Evolutionary conservation across 2,329 filamentous ascomycete species (phyloP), one percentile per base, ranked within the genome.

Genomic region (Huntiella abstrusa): DNA sequence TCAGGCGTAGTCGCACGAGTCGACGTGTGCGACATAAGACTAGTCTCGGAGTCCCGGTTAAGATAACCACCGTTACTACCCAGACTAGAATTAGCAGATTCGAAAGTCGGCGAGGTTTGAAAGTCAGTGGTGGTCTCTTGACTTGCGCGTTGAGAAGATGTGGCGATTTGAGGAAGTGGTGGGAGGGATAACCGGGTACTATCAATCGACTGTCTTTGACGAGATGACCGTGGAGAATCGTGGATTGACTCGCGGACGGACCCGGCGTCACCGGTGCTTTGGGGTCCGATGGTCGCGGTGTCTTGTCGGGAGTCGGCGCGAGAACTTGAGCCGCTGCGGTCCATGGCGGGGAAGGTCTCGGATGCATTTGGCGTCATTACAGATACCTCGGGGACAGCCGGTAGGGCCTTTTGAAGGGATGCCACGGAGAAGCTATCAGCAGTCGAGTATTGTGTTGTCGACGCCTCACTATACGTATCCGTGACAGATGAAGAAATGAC

Each of bases 1-100:
- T 94, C 86, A 1, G 86, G 86, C 1, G 86, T 94, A 1, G 86
- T 93, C 12, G 86, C 87, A 47, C 87, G 70, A 2, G 87, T 95
- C 1, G 87, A 94, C 1, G 77, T 78, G 56, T 81, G 79, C 1
- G 88, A 95, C 2, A 85, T 59, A 28, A 83, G 68, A 59, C 84
- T 93, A 41, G 75, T 73, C 56, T 87, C 83, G 0, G 86, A 94
- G 54, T 85, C 81, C 32, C 82, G 77, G 64, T 80, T 86, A 44
- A 80, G 67, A 54, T 81, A 87, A 3, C 83, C 87, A 58, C 78
- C 83, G 55, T 73, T 80, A 51, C 83, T 88, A 46, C 80, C 84
- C 15, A 77, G 76, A 57, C 80, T 87, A 2, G 80, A 85, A 5
- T 78, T 74, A 35, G 80, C 78, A 52, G 78, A 85, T 51, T 83